Evolutionary conservation across 1,139 yeast species (phyloP).

Genomic region (Kodamaea derodonti): DNA sequence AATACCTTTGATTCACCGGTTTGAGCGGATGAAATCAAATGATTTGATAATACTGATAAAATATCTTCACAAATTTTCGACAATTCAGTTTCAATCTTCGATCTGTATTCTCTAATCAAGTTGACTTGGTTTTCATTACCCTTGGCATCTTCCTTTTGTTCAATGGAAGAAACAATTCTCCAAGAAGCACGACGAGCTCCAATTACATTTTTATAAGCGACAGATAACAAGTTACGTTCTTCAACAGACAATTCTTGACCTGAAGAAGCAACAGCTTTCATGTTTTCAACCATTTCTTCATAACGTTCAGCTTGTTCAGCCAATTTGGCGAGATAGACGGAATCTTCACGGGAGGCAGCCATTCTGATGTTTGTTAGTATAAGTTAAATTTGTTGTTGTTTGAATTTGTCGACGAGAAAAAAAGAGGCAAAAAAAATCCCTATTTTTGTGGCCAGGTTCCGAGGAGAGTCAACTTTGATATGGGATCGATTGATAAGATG

Average conservation of each 20-base stretch:
- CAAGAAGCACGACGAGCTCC: slow-evolving; percentile 99
- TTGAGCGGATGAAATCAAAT: slow-evolving; percentile 90
- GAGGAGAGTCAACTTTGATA: neutral
- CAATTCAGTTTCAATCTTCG: slow-evolving; percentile 90
- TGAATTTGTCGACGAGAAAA: slow-evolving; percentile 10
- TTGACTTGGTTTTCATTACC: slow-evolving; percentile 86
- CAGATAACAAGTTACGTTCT: slow-evolving; percentile 94
- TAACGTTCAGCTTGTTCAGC: slow-evolving; percentile 99
- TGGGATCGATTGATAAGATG: too few species aligned
- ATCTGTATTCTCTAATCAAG: slow-evolving; percentile 90
- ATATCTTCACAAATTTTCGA: slow-evolving; percentile 94
- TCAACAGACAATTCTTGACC: slow-evolving; percentile 96
- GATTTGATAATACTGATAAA: slow-evolving; percentile 78
- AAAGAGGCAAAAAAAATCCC: slow-evolving; percentile 3
- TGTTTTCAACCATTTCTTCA: slow-evolving; percentile 98
- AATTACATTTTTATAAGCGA: slow-evolving; percentile 96
- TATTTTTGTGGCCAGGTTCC: neutral
- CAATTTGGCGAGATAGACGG: slow-evolving; percentile 96
- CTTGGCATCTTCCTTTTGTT: slow-evolving; percentile 96
- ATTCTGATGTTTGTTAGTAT: slow-evolving; percentile 26
- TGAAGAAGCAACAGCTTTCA: slow-evolving; percentile 95
- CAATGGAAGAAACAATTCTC: slow-evolving; percentile 97
- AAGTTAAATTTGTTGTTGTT: slow-evolving; percentile 9
- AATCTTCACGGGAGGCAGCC: slow-evolving; percentile 94
- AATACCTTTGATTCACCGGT: slow-evolving; percentile 97